phyloP scores from a whole-genome alignment of 2,329 filamentous ascomycete species.

The Lithohypha guttulata region DNA sequence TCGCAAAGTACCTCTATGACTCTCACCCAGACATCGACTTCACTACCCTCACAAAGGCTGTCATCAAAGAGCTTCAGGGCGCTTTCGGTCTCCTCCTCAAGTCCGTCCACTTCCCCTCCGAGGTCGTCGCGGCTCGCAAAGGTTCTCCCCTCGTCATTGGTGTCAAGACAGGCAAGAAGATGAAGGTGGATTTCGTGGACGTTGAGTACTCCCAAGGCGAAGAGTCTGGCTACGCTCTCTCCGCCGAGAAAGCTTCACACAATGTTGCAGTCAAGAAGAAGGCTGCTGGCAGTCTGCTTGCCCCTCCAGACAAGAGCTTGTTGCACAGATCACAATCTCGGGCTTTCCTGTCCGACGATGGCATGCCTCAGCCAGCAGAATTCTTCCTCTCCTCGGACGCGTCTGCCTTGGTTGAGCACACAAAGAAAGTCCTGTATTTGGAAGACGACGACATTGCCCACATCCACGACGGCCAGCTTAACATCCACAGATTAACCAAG shows the following conservation, averaged over 20 bases:
- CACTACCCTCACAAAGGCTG: conserved; percentile 89
- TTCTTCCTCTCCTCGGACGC: conserved; percentile 99
- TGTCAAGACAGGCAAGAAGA: conserved; percentile 93
- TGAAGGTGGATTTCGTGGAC: conserved; percentile 99
- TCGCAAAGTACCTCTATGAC: conserved; percentile 96
- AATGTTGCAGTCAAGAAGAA: conserved; percentile 94
- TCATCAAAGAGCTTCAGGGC: conserved; percentile 96
- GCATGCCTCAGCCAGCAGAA: conserved; percentile 93
- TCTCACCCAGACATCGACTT: conserved; percentile 90
- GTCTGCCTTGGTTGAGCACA: conserved; percentile 97
- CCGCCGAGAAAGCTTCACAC: conserved; percentile 89
- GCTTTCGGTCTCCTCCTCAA: conserved; percentile 96
- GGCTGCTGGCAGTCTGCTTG: conserved; percentile 59
- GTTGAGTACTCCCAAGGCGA: conserved; percentile 64
- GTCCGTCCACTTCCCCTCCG: conserved; percentile 95
- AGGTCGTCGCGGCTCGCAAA: conserved; percentile 96
- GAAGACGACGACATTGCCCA: conserved; percentile 99
- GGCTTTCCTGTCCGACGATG: conserved; percentile 97
- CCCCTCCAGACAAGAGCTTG: conserved; percentile 91
- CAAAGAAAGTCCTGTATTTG: conserved; percentile 99
- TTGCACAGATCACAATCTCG: conserved; percentile 97
- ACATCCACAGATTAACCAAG: conserved; percentile 97
- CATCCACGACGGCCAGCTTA: conserved; percentile 96
- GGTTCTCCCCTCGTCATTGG: conserved; percentile 95
- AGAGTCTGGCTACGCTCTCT: conserved; percentile 70